A percentile compares a stretch with the other conserved stretches of the same genome.
Conservation (phyloP, 164 flowering plant species). For the Brasenia schreberi region DNA sequence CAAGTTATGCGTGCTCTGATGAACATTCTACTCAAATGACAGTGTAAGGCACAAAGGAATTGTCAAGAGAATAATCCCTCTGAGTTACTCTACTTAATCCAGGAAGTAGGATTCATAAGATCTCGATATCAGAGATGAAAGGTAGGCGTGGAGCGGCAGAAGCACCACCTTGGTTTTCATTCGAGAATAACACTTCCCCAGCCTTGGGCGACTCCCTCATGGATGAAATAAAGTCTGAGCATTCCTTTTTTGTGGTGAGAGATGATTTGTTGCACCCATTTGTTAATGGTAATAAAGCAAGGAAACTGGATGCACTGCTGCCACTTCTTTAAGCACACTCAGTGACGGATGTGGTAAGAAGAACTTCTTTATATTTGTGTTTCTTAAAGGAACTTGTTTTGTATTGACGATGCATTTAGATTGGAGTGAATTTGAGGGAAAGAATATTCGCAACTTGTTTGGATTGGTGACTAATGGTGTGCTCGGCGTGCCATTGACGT, state of each 20-base stretch:
- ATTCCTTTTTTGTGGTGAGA: slow-evolving; percentile 64
- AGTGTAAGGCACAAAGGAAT: slow-evolving; percentile 4
- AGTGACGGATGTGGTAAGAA: slow-evolving; percentile 79
- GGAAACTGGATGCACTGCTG: slow-evolving; percentile 78
- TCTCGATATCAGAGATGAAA: slow-evolving; percentile 23
- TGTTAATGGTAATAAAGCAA: slow-evolving; percentile 86
- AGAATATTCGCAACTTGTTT: no score
- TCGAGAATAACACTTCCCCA: slow-evolving; percentile 29
- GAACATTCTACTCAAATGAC: background rate
- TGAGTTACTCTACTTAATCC: slow-evolving; percentile 50
- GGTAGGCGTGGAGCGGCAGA: slow-evolving; percentile 8
- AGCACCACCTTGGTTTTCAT: slow-evolving; percentile 11
- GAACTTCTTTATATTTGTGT: background rate
- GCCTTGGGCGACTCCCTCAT: slow-evolving; percentile 26
- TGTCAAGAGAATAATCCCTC: slow-evolving; percentile 23
- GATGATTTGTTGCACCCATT: slow-evolving; percentile 93
- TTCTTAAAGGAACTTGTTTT: no score
- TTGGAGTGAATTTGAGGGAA: no score
- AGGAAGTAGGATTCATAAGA: slow-evolving; percentile 50
- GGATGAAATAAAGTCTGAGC: slow-evolving; percentile 10
- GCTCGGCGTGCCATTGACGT: no score
- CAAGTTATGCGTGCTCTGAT: background rate
- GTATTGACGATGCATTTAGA: no score
- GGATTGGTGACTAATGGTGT: no score
- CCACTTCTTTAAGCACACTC: slow-evolving; percentile 62